Percentiles rank a stretch among this genome's conserved stretches.
These are phyloP conservation scores for Annulohypoxylon maeteangense DNA, from an alignment of 495 filamentous ascomycete species.

Conservation along the genomic window DNA sequence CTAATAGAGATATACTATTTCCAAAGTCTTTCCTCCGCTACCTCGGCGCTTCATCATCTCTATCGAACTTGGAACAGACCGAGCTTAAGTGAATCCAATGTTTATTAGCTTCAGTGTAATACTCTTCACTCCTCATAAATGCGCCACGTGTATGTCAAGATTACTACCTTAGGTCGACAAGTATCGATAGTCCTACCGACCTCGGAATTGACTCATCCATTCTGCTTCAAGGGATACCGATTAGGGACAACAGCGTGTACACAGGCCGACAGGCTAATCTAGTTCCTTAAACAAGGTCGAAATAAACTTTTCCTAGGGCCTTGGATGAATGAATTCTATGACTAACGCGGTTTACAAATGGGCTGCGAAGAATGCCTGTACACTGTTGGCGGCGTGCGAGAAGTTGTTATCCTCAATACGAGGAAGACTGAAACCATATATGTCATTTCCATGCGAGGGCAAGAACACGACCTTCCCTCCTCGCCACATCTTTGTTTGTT, in stretches of 20 bases:
- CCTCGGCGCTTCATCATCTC: constrained; percentile 12
- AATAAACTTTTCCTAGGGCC: constrained; percentile 10
- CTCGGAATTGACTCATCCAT: background rate
- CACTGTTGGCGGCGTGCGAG: constrained; percentile 2
- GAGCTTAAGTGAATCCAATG: background rate
- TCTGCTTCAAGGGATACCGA: background rate
- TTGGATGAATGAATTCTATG: constrained; percentile 5
- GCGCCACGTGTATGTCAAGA: constrained; percentile 14
- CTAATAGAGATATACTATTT: background rate
- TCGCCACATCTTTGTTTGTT: background rate
- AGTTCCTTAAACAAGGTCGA: background rate
- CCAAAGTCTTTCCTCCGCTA: background rate
- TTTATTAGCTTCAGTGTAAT: background rate
- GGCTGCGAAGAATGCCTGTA: background rate
- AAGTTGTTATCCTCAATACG: background rate
- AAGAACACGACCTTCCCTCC: background rate
- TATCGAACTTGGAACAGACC: background rate
- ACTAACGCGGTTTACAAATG: constrained; percentile 11
- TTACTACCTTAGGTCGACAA: background rate
- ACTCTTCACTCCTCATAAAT: background rate
- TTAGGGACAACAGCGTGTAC: background rate
- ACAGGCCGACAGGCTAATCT: background rate
- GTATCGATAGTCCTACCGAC: background rate
- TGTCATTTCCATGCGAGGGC: constrained; percentile 5
- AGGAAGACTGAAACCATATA: background rate